Percentiles rank a stretch among this genome's conserved stretches.
Conservation (phyloP, 2,329 filamentous ascomycete species). For the Pseudocercospora fijiensis region DNA sequence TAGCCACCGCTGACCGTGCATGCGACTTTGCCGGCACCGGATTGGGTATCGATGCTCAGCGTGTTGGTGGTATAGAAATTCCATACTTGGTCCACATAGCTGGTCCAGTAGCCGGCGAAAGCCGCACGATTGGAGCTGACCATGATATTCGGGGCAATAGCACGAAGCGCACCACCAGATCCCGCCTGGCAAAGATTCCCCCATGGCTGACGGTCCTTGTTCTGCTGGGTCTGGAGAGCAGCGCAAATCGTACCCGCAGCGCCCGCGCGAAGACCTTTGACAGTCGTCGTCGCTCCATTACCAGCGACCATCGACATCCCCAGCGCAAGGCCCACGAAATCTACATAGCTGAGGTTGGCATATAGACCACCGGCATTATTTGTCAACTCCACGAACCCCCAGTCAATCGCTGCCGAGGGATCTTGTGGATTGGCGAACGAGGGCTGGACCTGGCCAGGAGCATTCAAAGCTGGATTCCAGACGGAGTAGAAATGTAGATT, state of each 20-base stretch:
- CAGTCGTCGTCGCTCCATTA: conserved; percentile 44
- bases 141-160: conserved; percentile 44
- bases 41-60: conserved; percentile 65
- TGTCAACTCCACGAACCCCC: conserved; percentile 48
- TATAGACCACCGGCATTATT: conserved; percentile 47
- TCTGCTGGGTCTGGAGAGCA: conserved; percentile 55
- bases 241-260: conserved; percentile 58
- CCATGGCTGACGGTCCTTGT: conserved; percentile 60
- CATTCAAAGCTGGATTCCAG: conserved; percentile 29
- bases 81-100: conserved; percentile 55
- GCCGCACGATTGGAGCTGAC: conserved; percentile 46
- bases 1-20: conserved; percentile 49
- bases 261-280: conserved; percentile 60
- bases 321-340: conserved; percentile 46
- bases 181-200: conserved; percentile 56
- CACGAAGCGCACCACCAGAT: conserved; percentile 40
- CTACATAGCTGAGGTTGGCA: conserved; percentile 42
- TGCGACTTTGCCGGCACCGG: conserved; percentile 52
- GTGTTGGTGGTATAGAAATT: conserved; percentile 46
- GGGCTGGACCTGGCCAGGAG: conserved; percentile 49
- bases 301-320: conserved; percentile 55
- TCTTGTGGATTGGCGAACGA: conserved; percentile 43
- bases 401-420: conserved; percentile 43
- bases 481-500: conserved; percentile 48
- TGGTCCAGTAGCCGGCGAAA: conserved; percentile 53